phyloP scores from a whole-genome alignment of 2,329 filamentous ascomycete genomes.

The Alternaria panax region DNA sequence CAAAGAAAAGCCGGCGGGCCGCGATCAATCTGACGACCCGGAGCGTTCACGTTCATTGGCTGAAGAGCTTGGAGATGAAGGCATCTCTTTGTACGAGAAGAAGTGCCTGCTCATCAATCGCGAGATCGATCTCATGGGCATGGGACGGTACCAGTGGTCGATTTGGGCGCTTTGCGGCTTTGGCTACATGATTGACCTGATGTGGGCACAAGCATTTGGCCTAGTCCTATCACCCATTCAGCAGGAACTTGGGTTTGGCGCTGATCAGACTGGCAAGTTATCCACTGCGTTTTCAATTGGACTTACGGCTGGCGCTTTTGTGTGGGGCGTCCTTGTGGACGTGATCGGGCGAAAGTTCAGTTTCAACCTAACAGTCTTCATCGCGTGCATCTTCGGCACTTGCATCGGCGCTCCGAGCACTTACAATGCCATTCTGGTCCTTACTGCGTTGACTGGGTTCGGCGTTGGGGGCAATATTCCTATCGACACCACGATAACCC shows the following conservation, averaged over 20 bases:
- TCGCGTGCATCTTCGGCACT: conserved; percentile 62
- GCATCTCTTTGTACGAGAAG: conserved; percentile 50
- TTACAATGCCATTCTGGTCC: conserved; percentile 60
- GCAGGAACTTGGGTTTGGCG: conserved; percentile 63
- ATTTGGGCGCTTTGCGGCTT: conserved; percentile 63
- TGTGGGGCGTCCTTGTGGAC: conserved; percentile 65
- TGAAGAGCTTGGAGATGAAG: conserved; percentile 21
- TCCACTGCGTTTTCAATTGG: conserved; percentile 63
- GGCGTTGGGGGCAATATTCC: conserved; percentile 63
- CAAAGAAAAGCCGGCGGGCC: conserved; percentile 1
- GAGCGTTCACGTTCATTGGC: conserved; percentile 8
- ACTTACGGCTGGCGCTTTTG: conserved; percentile 63
- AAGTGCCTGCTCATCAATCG: conserved; percentile 55
- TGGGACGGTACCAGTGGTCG: conserved; percentile 63
- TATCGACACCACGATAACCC: conserved; percentile 63
- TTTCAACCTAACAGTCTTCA: conserved; percentile 66
- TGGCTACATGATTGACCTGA: conserved; percentile 63
- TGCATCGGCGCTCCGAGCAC: conserved; percentile 59
- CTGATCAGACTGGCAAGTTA: conserved; percentile 58
- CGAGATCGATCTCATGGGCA: conserved; percentile 61
- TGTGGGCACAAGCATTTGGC: conserved; percentile 67
- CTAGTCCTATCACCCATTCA: conserved; percentile 62
- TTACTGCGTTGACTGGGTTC: conserved; percentile 64
- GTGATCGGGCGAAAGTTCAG: conserved; percentile 62
- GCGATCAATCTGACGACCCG: neutral